These are phyloP conservation scores for Ensete ventricosum DNA, from an alignment of 176 grass and related monocot species.

Conservation along the genomic window DNA sequence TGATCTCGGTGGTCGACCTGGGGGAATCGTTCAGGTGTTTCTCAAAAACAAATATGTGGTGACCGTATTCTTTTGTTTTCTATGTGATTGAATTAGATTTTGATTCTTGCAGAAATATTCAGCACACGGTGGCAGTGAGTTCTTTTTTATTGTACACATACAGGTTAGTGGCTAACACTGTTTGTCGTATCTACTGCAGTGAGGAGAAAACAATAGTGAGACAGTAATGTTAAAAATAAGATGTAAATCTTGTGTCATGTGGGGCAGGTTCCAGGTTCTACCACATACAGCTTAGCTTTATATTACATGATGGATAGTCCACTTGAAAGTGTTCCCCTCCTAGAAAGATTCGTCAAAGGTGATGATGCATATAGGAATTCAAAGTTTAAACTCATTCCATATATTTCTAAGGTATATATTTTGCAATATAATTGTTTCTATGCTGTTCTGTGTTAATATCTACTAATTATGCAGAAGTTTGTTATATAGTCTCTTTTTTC, in stretches of 20 bases:
- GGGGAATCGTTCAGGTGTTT: slow-evolving; percentile 22
- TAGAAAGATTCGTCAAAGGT: slow-evolving; percentile 91
- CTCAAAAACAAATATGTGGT: not conserved
- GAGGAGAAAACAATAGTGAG: too few species aligned
- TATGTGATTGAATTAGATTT: not conserved
- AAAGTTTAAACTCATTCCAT: slow-evolving; percentile 97
- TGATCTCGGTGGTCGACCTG: slow-evolving; percentile 19
- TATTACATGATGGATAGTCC: slow-evolving; percentile 93
- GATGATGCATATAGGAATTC: slow-evolving; percentile 97
- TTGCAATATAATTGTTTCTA: not conserved
- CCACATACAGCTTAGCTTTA: slow-evolving; percentile 78
- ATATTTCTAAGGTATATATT: slow-evolving; percentile 77
- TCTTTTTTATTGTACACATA: slow-evolving; percentile 97
- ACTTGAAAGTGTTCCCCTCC: slow-evolving; percentile 76
- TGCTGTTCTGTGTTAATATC: not conserved
- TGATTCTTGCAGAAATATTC: slow-evolving; percentile 70
- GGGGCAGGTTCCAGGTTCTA: slow-evolving; percentile 71
- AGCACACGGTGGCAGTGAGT: slow-evolving; percentile 64
- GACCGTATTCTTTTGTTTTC: not conserved
- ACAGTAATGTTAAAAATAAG: too few species aligned
- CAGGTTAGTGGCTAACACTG: slow-evolving; percentile 34
- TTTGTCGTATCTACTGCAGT: too few species aligned
- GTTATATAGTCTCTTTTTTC: not conserved
- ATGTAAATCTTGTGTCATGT: too few species aligned
- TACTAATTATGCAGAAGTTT: not conserved